Base-by-base conservation (phyloP, 2,329 filamentous ascomycete species). In the Phaeosphaeriaceae sp. region DNA sequence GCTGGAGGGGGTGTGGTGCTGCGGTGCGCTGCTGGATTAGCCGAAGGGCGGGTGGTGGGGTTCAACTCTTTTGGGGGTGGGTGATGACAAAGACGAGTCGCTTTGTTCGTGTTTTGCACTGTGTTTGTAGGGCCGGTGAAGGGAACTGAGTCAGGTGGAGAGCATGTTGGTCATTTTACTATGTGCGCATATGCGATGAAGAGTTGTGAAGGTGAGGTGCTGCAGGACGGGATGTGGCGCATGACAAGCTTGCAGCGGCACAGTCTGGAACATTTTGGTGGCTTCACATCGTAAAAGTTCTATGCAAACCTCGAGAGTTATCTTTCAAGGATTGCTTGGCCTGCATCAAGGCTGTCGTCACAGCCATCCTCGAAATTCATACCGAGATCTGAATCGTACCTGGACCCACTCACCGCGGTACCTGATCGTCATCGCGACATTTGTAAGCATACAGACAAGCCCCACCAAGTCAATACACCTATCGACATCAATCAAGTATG, bases 1-100 rank as follows among this genome's bases (percentile, higher is more conserved):
- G 19, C 51, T 53, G 20, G 13, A 25, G 51, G 27, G 21, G 51
- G 25, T n/a, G 17, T 52, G 41, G 49, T 51, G 20, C n/a, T 19
- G 36, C 27, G 3, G 3, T n/a, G 9, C 11, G 36, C 11, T 2
- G 11, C n/a, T 5, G 36, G 15, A n/a, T n/a, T 40, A 40, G 15
- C 50, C 40, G 21, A 33, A 45, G 25, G 9, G 25, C 21, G 36
- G 36, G 36, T 6, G 6, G 36, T 40, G 36, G 36, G 36, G 36
- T 40, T 40, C 9, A 4, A 27, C 25, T 9, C 9, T 27, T 9
- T 9, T 5, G 36, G 13, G 36, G 36, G 11, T 17, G 2, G 15
- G 17, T 17, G 36, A 40, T 40, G 11, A 40, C 36, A 40, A 40
- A 40, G 36, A 40, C 6, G n/a, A n/a, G 36, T 40, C 36, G 36